Evolutionary conservation across 169 alveolate genomes (phyloP), one percentile per base, ranked within the genome.

Genomic region (Cryptosporidium tyzzeri): DNA sequence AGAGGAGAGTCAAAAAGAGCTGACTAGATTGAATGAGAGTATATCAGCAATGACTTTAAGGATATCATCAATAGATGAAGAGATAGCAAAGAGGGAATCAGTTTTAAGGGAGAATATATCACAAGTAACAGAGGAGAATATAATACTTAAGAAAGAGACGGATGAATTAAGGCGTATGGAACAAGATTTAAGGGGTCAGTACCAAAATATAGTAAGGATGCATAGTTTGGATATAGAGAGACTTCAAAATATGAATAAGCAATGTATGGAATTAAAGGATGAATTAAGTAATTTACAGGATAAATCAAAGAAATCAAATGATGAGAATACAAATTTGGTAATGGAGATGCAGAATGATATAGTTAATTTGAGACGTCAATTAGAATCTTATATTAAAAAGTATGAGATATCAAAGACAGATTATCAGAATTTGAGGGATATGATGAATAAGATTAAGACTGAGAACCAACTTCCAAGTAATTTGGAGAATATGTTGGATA

Each of bases 201-300:
- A 80, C 37, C 89, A 80, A 26, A 80, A 80, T 80, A 80, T 80
- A 44, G 89, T 80, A 8, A 55, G 89, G 41, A 62, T 65, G 75
- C 89, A 80, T 31, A 80, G 89, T 37, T 21, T 80, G 12, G 89
- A 80, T 39, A 65, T 80, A 44, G 89, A 80, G 33, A 59, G 89
- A 26, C 62, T 80, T 18, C 89, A 80, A 23, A 80, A 80, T 62
- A n/a, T 23, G 26, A 80, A 39, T 23, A 80, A 80, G 31, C 89
- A 80, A 21, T 80, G 73, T 21, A 3, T 41, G 12, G 75, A 59
- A 26, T 51, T 80, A 10, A 80, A 62, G 29, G 89, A 80, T 26
- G 89, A 80, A 50, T 16, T 80, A 12, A 29, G 41, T 3, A 41
- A 18, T 41, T 2, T 62, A 0, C 14, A 18, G 0, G 65, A 80